These are phyloP conservation scores for Coleophoma cylindrospora DNA, from an alignment of 2,329 filamentous ascomycete genomes.

Conservation along the genomic window DNA sequence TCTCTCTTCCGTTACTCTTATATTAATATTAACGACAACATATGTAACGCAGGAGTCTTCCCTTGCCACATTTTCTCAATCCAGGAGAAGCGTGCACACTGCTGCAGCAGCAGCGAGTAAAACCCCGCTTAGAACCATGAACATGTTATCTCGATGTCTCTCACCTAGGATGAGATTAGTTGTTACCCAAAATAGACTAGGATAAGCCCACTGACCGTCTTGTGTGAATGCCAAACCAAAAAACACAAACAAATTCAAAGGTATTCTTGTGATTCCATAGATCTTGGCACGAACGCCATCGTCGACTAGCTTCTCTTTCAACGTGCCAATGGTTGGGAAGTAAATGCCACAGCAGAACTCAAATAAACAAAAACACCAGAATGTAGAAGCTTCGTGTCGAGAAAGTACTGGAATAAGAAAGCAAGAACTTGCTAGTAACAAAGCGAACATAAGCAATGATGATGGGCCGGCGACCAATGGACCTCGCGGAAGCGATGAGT, in stretches of 20 bases:
- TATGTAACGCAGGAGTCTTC: no score
- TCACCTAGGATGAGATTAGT: neutral
- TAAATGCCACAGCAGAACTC: constrained; percentile 52
- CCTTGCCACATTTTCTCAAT: neutral
- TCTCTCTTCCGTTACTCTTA: no score
- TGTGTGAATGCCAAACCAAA: constrained; percentile 37
- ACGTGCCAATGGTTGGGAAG: constrained; percentile 47
- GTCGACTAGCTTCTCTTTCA: constrained; percentile 47
- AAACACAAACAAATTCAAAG: constrained; percentile 51
- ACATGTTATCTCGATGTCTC: constrained; percentile 1
- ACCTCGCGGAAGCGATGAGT: constrained; percentile 6
- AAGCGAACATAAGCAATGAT: constrained; percentile 29
- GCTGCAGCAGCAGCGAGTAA: neutral
- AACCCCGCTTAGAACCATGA: neutral
- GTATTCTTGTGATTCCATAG: constrained; percentile 51
- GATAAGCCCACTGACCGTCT: constrained; percentile 28
- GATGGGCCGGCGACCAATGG: constrained; percentile 4
- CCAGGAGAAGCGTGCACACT: neutral
- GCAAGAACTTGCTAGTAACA: constrained; percentile 30
- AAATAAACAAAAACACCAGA: constrained; percentile 53
- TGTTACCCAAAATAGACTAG: neutral
- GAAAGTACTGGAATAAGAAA: constrained; percentile 36
- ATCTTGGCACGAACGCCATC: constrained; percentile 46
- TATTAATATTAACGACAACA: no score
- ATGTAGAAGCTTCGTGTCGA: constrained; percentile 37